Evolutionary conservation across 306 rosid species (phyloP).

Genomic region (Purshia tridentata): DNA sequence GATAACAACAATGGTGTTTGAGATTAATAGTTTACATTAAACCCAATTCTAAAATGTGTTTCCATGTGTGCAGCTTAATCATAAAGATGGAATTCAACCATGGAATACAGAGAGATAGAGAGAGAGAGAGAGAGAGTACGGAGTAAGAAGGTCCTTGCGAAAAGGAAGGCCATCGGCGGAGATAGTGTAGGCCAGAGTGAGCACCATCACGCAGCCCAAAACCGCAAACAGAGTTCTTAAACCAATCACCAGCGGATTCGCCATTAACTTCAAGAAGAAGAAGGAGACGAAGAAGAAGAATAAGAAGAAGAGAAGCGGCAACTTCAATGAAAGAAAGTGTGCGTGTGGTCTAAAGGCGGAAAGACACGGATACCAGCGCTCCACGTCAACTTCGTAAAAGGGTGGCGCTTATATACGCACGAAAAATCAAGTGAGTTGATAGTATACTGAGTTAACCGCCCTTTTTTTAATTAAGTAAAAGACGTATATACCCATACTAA

Average conservation of each 20-base stretch:
- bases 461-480: no score
- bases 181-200: slow-evolving; percentile 55
- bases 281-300: not conserved
- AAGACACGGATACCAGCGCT: not conserved
- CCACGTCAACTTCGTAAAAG: not conserved
- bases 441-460: no score
- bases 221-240: slow-evolving; percentile 45
- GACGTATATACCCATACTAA: no score
- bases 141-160: slow-evolving; percentile 56
- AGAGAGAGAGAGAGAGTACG: slow-evolving; percentile 44
- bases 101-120: not conserved
- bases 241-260: slow-evolving; percentile 38
- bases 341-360: not conserved
- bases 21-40: no score
- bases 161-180: slow-evolving; percentile 62
- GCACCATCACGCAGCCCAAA: slow-evolving; percentile 47
- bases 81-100: no score
- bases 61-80: no score
- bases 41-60: no score
- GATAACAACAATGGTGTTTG: no score
- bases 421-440: no score
- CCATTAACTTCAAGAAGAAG: slow-evolving; percentile 32
- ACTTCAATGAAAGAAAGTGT: not conserved
- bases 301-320: not conserved
- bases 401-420: no score